phyloP scores from a whole-genome alignment of 2,329 filamentous ascomycete genomes.

The Claviceps sp. region DNA sequence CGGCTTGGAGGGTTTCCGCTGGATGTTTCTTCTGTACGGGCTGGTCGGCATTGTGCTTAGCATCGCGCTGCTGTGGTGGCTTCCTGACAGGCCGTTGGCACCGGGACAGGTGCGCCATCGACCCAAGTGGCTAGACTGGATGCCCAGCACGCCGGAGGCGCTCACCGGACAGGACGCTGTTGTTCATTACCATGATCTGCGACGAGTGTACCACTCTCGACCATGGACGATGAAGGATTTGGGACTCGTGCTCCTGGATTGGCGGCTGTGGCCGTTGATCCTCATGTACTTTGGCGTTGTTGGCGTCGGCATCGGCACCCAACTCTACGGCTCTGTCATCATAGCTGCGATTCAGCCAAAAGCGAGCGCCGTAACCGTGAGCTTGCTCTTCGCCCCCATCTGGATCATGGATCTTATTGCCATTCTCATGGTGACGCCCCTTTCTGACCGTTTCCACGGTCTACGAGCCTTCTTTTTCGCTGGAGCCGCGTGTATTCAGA shows the following conservation, averaged over 20 bases:
- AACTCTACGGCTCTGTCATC: conserved; percentile 79
- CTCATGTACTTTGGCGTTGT: conserved; percentile 95
- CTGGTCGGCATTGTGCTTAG: conserved; percentile 61
- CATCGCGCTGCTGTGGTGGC: conserved; percentile 70
- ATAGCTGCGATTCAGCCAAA: conserved; percentile 64
- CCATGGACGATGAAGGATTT: conserved; percentile 65
- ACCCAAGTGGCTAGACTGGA: conserved; percentile 43
- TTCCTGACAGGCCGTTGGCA: conserved; percentile 67
- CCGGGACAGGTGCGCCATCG: conserved; percentile 49
- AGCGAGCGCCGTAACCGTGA: conserved; percentile 62
- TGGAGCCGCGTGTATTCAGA: conserved; percentile 62
- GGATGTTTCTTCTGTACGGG: conserved; percentile 89
- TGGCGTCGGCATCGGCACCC: conserved; percentile 80
- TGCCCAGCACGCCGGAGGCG: conserved; percentile 58
- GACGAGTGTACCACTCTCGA: conserved; percentile 62
- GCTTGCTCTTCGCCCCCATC: conserved; percentile 77
- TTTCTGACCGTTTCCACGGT: conserved; percentile 77
- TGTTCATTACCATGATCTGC: conserved; percentile 73
- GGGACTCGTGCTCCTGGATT: conserved; percentile 59
- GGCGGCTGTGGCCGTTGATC: conserved; percentile 75
- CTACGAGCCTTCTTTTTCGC: conserved; percentile 73
- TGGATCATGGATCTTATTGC: conserved; percentile 89
- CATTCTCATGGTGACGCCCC: conserved; percentile 71
- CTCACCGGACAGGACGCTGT: conserved; percentile 64
- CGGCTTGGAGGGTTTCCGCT: conserved; percentile 70